phyloP scores from a whole-genome alignment of 495 filamentous ascomycete genomes.

The Neurospora tetraspora region DNA sequence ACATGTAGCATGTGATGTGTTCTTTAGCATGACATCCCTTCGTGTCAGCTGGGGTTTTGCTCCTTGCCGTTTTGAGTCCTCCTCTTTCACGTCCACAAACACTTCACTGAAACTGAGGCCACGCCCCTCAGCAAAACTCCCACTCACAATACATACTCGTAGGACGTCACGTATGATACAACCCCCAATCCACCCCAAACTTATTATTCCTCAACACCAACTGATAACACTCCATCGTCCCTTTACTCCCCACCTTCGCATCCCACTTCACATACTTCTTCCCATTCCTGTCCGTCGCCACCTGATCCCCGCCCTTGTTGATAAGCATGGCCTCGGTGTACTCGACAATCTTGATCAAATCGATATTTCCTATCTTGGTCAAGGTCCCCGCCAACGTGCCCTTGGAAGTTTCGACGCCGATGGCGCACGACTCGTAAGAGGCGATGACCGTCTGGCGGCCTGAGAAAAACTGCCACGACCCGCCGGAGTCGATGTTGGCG shows the following conservation, averaged over 20 bases:
- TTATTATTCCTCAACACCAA: background rate
- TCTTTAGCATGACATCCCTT: no score
- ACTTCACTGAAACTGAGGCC: no score
- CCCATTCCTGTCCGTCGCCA: background rate
- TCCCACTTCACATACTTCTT: background rate
- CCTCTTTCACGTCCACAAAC: no score
- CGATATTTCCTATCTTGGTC: background rate
- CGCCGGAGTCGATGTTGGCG: background rate
- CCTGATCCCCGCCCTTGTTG: background rate
- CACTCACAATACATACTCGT: background rate
- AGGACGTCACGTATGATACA: background rate
- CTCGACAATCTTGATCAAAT: background rate
- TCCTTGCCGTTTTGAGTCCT: no score
- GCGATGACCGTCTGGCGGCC: background rate
- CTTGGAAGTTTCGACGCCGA: background rate
- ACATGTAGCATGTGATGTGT: no score
- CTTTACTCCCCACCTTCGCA: background rate
- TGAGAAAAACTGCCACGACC: background rate
- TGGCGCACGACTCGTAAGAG: background rate
- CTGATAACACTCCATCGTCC: background rate
- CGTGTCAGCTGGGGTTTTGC: no score
- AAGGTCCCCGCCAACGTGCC: background rate
- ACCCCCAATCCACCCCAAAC: background rate
- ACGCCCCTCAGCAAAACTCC: background rate
- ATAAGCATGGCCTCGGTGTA: background rate